These are phyloP conservation scores for Intubia oerlemansii DNA, from an alignment of 2,329 filamentous ascomycete genomes.

Conservation along the genomic window DNA sequence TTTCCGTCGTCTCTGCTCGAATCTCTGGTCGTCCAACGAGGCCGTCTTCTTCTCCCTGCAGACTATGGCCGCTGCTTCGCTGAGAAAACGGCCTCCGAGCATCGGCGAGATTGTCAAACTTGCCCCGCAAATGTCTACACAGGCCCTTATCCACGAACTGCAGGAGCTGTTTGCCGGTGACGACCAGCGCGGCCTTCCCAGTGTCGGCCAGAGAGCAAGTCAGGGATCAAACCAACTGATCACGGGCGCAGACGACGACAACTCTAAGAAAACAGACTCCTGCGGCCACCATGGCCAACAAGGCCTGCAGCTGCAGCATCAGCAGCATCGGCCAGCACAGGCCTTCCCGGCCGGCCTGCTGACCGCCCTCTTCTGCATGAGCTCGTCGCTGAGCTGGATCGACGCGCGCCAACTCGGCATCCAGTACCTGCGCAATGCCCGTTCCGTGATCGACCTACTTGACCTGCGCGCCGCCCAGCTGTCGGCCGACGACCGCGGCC, in stretches of 20 bases:
- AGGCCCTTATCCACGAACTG: slow-evolving; percentile 15
- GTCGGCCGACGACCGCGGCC: slow-evolving; percentile 10
- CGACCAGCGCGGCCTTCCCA: too few relatives aligned
- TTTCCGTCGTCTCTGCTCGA: slow-evolving; percentile 17
- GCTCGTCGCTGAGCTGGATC: slow-evolving; percentile 19
- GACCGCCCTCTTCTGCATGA: slow-evolving; percentile 18
- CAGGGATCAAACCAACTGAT: too few relatives aligned
- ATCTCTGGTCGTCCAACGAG: slow-evolving; percentile 16
- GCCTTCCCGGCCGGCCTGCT: slow-evolving; percentile 15
- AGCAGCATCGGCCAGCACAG: neutral
- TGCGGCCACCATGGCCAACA: too few relatives aligned
- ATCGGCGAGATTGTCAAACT: slow-evolving; percentile 15
- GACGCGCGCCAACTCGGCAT: slow-evolving; percentile 12
- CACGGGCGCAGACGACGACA: too few relatives aligned
- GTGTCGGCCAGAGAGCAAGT: neutral
- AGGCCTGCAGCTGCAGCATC: neutral
- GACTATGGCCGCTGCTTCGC: slow-evolving; percentile 19
- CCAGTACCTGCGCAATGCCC: slow-evolving; percentile 10
- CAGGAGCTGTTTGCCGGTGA: slow-evolving; percentile 8
- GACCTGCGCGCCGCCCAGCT: slow-evolving; percentile 3
- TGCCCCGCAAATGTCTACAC: slow-evolving; percentile 15
- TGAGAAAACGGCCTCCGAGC: slow-evolving; percentile 15
- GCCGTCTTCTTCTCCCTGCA: slow-evolving; percentile 18
- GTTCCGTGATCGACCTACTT: slow-evolving; percentile 7
- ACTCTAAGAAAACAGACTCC: too few relatives aligned